These are phyloP conservation scores for Tylopilus rubrobrunneus DNA, from an alignment of 768 basidiomycete genomes.

Conservation along the genomic window DNA sequence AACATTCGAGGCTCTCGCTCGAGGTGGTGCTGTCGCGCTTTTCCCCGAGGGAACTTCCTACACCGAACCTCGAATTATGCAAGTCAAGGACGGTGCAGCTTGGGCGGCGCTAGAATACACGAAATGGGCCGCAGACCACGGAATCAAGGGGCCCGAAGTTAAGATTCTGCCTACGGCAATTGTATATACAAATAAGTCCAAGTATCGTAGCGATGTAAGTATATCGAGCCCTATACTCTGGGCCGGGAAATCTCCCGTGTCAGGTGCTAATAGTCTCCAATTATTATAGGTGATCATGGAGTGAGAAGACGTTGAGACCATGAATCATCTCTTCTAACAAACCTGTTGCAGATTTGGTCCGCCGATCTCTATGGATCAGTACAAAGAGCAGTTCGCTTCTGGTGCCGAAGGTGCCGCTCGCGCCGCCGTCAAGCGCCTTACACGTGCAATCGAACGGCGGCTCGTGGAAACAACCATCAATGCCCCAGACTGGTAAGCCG, in stretches of 20 bases:
- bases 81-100: constrained; percentile 89
- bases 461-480: constrained; percentile 81
- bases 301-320: constrained; percentile 38
- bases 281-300: constrained; percentile 62
- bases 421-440: constrained; percentile 82
- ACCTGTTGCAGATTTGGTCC: constrained; percentile 62
- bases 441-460: constrained; percentile 65
- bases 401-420: constrained; percentile 63
- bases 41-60: constrained; percentile 95
- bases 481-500: constrained; percentile 84
- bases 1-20: constrained; percentile 79
- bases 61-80: constrained; percentile 90
- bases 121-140: constrained; percentile 65
- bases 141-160: constrained; percentile 42
- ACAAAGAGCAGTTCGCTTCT: constrained; percentile 74
- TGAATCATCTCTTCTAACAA: constrained; percentile 10
- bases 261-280: constrained; percentile 14
- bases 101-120: constrained; percentile 95
- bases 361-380: constrained; percentile 73
- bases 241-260: neutral
- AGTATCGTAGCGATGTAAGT: constrained; percentile 87
- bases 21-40: constrained; percentile 82
- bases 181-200: constrained; percentile 93
- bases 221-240: constrained; percentile 25
- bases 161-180: constrained; percentile 81